Base-by-base conservation (phyloP, 768 basidiomycete species). In the Cubamyces lactineus region DNA sequence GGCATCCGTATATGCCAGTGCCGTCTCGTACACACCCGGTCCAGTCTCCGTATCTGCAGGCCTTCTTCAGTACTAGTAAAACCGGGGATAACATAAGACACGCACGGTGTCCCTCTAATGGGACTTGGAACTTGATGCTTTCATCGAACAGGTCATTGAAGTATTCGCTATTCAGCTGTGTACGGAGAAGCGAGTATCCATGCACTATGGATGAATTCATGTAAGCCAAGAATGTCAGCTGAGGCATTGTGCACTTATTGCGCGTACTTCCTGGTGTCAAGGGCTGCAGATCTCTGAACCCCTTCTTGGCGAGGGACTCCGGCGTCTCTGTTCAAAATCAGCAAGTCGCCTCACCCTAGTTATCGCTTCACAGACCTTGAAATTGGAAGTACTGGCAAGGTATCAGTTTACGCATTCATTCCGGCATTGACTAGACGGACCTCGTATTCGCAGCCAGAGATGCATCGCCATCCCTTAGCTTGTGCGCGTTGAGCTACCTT, bases 381-480 rank as follows among this genome's bases (percentile, higher is more conserved):
- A 94, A 94, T 75, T 94, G 92, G 72, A 93, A 94, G 70, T 92
- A 94, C 91, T 94, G 59, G 9, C 16, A 42, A n/a, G 19, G 66
- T 26, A 53, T 49, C 21, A 38, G 57, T 6, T 45, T 12, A 24
- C 4, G n/a, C 12, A 21, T 5, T 16, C 19, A 39, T 15, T 34
- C 21, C 15, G n/a, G 26, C 61, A 21, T 23, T 12, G 23, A 28
- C 47, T 43, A 58, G 40, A 73, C 82, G 54, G 70, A 91, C 94
- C 83, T 99, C 97, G 67, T 92, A 98, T 76, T 99, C 96, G 8
- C 91, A 84, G 9, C 94, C 96, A n/a, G 92, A 87, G 68, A 86
- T 81, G 70, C 93, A 91, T 30, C 85, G 77, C 65, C 83, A 83
- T 1, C 83, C 86, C 2, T 74, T 61, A 30, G 76, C 72, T 42